These are phyloP conservation scores for Mycena pura DNA, from an alignment of 768 basidiomycete species.

Conservation along the genomic window DNA sequence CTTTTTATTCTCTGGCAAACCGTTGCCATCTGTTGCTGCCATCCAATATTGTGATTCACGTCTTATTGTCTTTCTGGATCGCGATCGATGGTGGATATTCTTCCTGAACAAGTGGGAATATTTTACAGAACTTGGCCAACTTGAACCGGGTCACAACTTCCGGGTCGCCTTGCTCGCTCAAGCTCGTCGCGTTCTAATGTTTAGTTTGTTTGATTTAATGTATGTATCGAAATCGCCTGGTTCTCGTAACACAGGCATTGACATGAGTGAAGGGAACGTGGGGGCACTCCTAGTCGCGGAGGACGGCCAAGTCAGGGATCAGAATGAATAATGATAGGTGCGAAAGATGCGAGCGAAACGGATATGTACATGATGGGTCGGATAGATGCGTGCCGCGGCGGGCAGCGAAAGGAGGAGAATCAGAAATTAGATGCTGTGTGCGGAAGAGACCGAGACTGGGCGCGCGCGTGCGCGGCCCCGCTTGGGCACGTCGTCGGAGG, in stretches of 20 bases:
- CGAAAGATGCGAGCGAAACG: conserved; percentile 19
- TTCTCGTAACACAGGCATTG: conserved; percentile 26
- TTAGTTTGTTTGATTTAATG: too few relatives aligned
- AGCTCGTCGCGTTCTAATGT: too few relatives aligned
- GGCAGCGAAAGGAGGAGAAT: conserved; percentile 12
- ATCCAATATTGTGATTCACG: too few relatives aligned
- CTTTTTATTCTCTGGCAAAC: too few relatives aligned
- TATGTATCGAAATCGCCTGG: too few relatives aligned
- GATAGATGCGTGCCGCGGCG: not conserved
- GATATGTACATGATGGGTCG: conserved; percentile 8
- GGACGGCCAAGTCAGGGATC: conserved; percentile 14
- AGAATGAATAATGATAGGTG: conserved; percentile 33
- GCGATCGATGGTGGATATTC: too few relatives aligned
- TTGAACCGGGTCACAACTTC: too few relatives aligned
- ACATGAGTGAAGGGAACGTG: conserved; percentile 27
- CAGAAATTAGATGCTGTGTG: conserved; percentile 32
- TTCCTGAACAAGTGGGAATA: too few relatives aligned
- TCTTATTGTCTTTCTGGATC: too few relatives aligned
- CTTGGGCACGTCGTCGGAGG: conserved; percentile 45
- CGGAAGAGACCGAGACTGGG: conserved; percentile 42
- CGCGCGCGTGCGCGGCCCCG: conserved; percentile 50
- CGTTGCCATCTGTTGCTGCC: too few relatives aligned
- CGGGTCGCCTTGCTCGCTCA: too few relatives aligned
- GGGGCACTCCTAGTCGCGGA: conserved; percentile 12
- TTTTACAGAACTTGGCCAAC: too few relatives aligned